These are phyloP conservation scores for Xylariaceae sp. DNA, from an alignment of 2,329 filamentous ascomycete genomes.

Conservation along the genomic window DNA sequence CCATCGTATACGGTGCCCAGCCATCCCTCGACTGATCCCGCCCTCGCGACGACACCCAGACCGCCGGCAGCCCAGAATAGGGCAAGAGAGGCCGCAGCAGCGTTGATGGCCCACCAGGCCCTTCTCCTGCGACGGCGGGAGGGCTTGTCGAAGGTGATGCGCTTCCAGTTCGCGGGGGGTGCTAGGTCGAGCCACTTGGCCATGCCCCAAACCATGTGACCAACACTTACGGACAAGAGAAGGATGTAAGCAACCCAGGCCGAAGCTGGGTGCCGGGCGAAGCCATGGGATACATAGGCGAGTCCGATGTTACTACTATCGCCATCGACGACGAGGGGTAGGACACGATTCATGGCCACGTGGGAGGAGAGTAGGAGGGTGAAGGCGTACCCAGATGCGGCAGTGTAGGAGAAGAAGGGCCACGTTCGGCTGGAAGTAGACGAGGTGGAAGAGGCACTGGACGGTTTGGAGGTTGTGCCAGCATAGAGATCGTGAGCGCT, in stretches of 20 bases:
- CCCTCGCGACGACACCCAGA: slow-evolving; percentile 71
- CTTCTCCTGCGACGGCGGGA: slow-evolving; percentile 54
- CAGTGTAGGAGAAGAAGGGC: slow-evolving; percentile 69
- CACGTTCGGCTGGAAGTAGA: slow-evolving; percentile 43
- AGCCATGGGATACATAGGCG: slow-evolving; percentile 80
- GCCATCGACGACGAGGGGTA: slow-evolving; percentile 74
- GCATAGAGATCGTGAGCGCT: slow-evolving; percentile 52
- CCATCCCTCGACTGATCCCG: slow-evolving; percentile 70
- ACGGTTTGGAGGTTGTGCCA: slow-evolving; percentile 14
- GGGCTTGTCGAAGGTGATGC: slow-evolving; percentile 46
- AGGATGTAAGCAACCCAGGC: slow-evolving; percentile 67
- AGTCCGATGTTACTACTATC: slow-evolving; percentile 83
- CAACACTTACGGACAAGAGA: slow-evolving; percentile 63
- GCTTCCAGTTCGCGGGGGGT: slow-evolving; percentile 51
- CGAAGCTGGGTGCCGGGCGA: slow-evolving; percentile 57
- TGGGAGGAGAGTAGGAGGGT: slow-evolving; percentile 65
- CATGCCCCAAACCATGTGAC: slow-evolving; percentile 80
- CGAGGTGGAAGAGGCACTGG: slow-evolving; percentile 25
- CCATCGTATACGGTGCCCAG: slow-evolving; percentile 75
- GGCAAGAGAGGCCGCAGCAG: slow-evolving; percentile 52
- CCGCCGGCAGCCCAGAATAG: slow-evolving; percentile 79
- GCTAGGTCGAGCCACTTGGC: slow-evolving; percentile 74
- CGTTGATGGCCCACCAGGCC: slow-evolving; percentile 70
- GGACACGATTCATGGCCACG: slow-evolving; percentile 67
- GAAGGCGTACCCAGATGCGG: slow-evolving; percentile 68